Conservation (phyloP, 169 alveolate genomes). For the Plasmodium ovale region DNA sequence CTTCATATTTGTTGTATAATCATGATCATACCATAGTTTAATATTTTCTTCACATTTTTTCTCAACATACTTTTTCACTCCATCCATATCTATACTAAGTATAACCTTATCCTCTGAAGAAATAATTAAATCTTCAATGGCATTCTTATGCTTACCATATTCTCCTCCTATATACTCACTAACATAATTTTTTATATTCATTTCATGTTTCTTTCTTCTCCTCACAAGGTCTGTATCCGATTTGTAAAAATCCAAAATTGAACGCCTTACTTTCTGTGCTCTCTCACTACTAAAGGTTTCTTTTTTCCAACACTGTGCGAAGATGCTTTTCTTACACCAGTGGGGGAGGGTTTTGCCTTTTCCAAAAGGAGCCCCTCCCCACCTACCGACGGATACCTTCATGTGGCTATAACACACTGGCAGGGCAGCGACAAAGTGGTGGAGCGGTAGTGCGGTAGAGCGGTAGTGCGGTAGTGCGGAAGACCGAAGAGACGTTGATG, state of each 20-base stretch:
- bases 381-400: too few relatives aligned
- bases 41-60: not conserved
- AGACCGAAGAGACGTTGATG: too few relatives aligned
- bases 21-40: not conserved
- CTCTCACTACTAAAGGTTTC: too few relatives aligned
- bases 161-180: not conserved
- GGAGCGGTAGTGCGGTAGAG: too few relatives aligned
- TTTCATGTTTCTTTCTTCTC: constrained; percentile 45
- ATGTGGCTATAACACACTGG: too few relatives aligned
- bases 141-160: not conserved
- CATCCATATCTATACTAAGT: not conserved
- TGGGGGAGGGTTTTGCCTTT: too few relatives aligned
- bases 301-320: too few relatives aligned
- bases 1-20: not conserved
- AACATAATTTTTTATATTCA: constrained; percentile 4
- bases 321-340: too few relatives aligned
- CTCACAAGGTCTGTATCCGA: not conserved
- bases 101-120: constrained; percentile 1
- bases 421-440: too few relatives aligned
- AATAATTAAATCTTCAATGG: not conserved
- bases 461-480: too few relatives aligned
- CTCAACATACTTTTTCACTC: constrained; percentile 12
- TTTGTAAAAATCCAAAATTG: constrained; percentile 19
- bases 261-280: not conserved
- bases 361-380: too few relatives aligned